Evolutionary conservation across 2,329 filamentous ascomycete species (phyloP).

Genomic region (Nemania sp.): DNA sequence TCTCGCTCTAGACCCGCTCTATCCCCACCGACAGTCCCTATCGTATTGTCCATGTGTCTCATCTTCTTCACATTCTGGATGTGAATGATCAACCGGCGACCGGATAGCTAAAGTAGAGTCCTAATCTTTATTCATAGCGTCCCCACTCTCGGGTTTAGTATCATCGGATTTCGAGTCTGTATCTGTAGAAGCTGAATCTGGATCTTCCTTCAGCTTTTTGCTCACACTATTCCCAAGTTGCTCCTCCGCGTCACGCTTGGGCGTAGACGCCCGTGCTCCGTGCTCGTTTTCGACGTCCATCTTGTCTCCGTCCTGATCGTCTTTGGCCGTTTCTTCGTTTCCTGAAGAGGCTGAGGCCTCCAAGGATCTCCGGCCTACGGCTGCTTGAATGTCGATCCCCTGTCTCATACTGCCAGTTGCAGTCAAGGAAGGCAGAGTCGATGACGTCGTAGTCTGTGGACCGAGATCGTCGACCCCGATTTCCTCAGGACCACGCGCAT

Average conservation of each 20-base stretch:
- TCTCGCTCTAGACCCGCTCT: conserved; percentile 15
- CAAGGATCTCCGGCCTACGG: conserved; percentile 65
- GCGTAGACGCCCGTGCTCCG: conserved; percentile 52
- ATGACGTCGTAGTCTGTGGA: conserved; percentile 66
- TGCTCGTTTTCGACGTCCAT: conserved; percentile 48
- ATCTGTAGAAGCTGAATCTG: conserved; percentile 11
- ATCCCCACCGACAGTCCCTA: background rate
- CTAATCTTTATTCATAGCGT: conserved; percentile 39
- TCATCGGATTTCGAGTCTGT: conserved; percentile 7
- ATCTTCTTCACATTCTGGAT: background rate
- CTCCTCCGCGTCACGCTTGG: conserved; percentile 69
- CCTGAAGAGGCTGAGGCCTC: conserved; percentile 39
- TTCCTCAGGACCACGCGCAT: conserved; percentile 85
- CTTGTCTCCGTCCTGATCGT: conserved; percentile 47
- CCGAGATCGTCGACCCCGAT: conserved; percentile 91
- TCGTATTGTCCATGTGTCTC: background rate
- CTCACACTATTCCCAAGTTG: conserved; percentile 55
- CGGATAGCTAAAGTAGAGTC: background rate
- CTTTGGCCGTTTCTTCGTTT: conserved; percentile 35
- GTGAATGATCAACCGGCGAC: background rate
- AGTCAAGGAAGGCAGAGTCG: conserved; percentile 53
- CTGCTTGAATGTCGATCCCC: conserved; percentile 70
- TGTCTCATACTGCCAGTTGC: conserved; percentile 60
- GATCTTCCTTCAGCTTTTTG: conserved; percentile 65
- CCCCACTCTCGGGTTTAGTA: conserved; percentile 14